Evolutionary conservation across 257 asterid genomes (phyloP).

Genomic region (Solanum chilense): DNA sequence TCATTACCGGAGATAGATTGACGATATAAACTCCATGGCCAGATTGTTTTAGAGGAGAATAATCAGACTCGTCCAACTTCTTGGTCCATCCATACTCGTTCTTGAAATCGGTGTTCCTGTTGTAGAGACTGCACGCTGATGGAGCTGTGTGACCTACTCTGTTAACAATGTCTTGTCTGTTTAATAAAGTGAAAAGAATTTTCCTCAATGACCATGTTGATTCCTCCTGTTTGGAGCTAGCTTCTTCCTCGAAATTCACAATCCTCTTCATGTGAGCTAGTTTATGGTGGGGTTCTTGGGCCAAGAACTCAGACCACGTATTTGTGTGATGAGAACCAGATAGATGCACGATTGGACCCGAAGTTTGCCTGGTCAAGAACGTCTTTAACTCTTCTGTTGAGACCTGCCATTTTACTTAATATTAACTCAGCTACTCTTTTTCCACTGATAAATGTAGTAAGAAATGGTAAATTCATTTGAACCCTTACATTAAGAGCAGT

Average conservation of each 20-base stretch:
- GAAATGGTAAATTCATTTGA: background rate
- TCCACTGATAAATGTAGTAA: background rate
- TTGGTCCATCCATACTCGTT: constrained; percentile 67
- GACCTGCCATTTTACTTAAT: constrained; percentile 24
- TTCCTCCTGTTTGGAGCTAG: background rate
- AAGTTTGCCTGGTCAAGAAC: constrained; percentile 26
- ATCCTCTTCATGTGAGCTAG: constrained; percentile 38
- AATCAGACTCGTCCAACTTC: constrained; percentile 50
- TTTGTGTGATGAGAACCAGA: constrained; percentile 23
- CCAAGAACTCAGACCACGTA: constrained; percentile 39
- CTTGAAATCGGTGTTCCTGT: constrained; percentile 35
- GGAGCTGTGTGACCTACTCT: constrained; percentile 19
- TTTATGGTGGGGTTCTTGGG: constrained; percentile 22
- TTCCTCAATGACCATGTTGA: constrained; percentile 52
- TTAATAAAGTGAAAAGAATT: constrained; percentile 21
- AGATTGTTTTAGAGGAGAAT: constrained; percentile 40
- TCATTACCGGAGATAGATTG: constrained; percentile 57
- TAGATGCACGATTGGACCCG: constrained; percentile 50
- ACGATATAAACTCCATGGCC: constrained; percentile 54
- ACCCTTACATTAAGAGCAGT: constrained; percentile 62
- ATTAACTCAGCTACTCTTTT: background rate
- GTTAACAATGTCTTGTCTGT: background rate
- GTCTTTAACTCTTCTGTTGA: constrained; percentile 25
- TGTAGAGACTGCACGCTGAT: constrained; percentile 47
- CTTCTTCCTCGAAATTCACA: background rate